Base-by-base conservation (phyloP, 2,329 filamentous ascomycete species). In the Neonectria sp. region DNA sequence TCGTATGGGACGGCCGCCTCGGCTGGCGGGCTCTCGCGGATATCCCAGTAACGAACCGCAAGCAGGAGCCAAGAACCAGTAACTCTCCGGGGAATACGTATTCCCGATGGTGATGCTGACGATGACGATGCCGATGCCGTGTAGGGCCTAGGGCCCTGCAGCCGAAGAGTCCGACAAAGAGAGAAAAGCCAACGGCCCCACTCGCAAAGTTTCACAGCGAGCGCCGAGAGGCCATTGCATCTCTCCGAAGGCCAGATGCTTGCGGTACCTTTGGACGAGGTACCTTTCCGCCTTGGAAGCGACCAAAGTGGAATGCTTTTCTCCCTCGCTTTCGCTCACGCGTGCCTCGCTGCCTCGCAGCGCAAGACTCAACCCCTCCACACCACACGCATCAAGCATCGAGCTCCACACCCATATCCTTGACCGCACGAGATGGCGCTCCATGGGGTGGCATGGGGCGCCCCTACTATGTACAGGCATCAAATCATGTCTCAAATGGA, bases 291-390 rank as follows among this genome's bases (percentile, higher is more conserved):
- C 33, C 13, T 2, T 13, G 53, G 35, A 25, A 55, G 52, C 17
- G 33, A 27, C 37, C 9, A 31, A 31, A 31, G 52, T 53, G 58
- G 63, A 66, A 66, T 66, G 58, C 53, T 45, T 37, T 12, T 61
- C 51, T 55, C 29, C 17, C 40, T 66, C 58, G 58, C 37, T 58
- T 49, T 66, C 63, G 63, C 63, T 58, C 62, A 57, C 52, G 55
- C 48, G 48, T 49, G n/a, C 59, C 29, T 58, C 31, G 29, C 62
- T 17, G 27, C 49, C 25, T 33, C 48, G 9, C 43, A 25, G n/a
- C 48, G 4, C n/a, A 58, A 31, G 43, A 46, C 40, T 43, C 40
- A 9, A 21, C 6, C 55, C 55, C 40, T 48, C 43, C 25, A 46
- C 40, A n/a, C 55, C 55, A 25, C 55, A 40, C 37, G 7, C 43